These are phyloP conservation scores for Blastocystis sp. DNA, from an alignment of 352 stramenopile species.

Conservation along the genomic window DNA sequence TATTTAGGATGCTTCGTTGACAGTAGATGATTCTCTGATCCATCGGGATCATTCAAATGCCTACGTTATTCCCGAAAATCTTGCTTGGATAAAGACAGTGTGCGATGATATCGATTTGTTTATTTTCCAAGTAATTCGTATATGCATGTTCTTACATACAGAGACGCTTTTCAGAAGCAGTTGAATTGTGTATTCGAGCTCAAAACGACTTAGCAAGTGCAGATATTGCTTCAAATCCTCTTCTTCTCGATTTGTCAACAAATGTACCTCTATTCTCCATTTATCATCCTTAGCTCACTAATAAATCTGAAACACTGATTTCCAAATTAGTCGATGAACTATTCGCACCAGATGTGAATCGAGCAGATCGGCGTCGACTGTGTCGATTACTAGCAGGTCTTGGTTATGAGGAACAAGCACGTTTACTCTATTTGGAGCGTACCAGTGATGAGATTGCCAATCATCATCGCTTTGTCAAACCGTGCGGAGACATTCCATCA, in stretches of 20 bases:
- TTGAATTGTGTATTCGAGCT: conserved; percentile 44
- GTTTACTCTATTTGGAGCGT: conserved; percentile 27
- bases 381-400: conserved; percentile 35
- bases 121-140: conserved; percentile 18
- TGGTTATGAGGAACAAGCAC: not conserved
- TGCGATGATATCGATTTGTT: conserved; percentile 57
- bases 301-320: conserved; percentile 19
- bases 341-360: not conserved
- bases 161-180: conserved; percentile 38
- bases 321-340: conserved; percentile 32
- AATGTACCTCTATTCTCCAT: not conserved
- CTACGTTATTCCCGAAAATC: conserved; percentile 33
- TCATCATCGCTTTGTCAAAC: conserved; percentile 37
- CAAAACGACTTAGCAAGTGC: conserved; percentile 2
- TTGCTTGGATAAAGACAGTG: conserved; percentile 59
- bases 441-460: conserved; percentile 14
- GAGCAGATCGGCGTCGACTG: conserved; percentile 39
- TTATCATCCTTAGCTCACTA: not conserved
- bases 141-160: not conserved
- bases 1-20: conserved; percentile 24
- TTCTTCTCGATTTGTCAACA: conserved; percentile 5
- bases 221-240: conserved; percentile 23
- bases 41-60: not conserved
- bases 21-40: not conserved
- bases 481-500: conserved; percentile 43